Percentiles rank a stretch among this genome's conserved stretches.
These are phyloP conservation scores for Gymnopilus dilepis DNA, from an alignment of 768 basidiomycete species.

Conservation along the genomic window DNA sequence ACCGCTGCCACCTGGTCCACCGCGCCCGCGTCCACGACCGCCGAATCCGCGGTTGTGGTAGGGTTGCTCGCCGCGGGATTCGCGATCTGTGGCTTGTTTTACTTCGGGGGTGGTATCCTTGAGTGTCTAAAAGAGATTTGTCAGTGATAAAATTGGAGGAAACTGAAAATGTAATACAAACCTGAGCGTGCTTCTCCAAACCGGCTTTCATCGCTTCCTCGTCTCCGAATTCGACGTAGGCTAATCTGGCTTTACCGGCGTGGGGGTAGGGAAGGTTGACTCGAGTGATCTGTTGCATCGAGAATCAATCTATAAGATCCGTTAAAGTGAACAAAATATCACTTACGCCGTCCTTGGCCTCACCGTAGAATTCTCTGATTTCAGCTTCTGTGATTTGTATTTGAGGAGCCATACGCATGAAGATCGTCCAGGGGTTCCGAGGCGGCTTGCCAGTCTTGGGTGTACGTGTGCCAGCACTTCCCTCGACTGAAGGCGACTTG, in stretches of 20 bases:
- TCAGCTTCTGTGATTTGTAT: conserved; percentile 62
- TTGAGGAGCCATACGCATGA: conserved; percentile 66
- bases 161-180: conserved; percentile 38
- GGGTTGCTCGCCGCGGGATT: conserved; percentile 43
- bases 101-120: conserved; percentile 71
- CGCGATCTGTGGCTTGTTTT: conserved; percentile 70
- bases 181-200: conserved; percentile 75
- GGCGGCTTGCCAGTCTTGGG: conserved; percentile 68
- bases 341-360: conserved; percentile 66
- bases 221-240: conserved; percentile 90
- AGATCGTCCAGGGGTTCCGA: conserved; percentile 85
- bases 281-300: conserved; percentile 60
- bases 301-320: conserved; percentile 6
- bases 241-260: conserved; percentile 62
- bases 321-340: conserved; percentile 1
- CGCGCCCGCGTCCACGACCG: conserved; percentile 51
- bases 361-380: conserved; percentile 77
- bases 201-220: conserved; percentile 86
- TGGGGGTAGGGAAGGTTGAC: conserved; percentile 61
- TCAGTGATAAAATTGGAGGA: conserved; percentile 17
- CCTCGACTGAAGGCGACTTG: conserved; percentile 58
- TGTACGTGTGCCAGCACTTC: conserved; percentile 66
- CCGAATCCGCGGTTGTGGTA: conserved; percentile 36
- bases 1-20: conserved; percentile 55
- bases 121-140: conserved; percentile 56